Conservation (phyloP, 2,329 filamentous ascomycete genomes). For the Fusarium marasasianum region DNA sequence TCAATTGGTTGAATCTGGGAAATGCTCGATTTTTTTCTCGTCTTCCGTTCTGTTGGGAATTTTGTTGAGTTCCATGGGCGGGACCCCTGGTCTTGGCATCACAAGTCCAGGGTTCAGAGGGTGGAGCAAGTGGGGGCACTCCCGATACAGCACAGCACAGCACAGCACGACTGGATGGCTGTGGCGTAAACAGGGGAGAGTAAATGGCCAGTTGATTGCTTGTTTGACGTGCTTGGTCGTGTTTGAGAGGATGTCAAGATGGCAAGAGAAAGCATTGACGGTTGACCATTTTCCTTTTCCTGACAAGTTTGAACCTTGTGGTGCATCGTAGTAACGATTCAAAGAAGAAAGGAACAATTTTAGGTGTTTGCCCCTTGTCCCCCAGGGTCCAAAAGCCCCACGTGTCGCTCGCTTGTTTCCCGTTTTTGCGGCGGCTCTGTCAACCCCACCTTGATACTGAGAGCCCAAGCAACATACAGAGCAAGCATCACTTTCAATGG, state of each 20-base stretch:
- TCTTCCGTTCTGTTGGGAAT: slow-evolving; percentile 50
- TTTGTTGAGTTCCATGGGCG: slow-evolving; percentile 47
- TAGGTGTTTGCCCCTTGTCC: slow-evolving; percentile 1
- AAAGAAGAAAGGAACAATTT: neutral
- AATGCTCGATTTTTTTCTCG: slow-evolving; percentile 17
- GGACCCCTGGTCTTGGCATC: slow-evolving; percentile 36
- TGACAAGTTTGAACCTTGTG: neutral
- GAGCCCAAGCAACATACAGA: neutral
- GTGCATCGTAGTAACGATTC: neutral
- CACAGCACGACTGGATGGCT: slow-evolving; percentile 1
- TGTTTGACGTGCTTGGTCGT: slow-evolving; percentile 8
- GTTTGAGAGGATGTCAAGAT: neutral
- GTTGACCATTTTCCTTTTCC: neutral
- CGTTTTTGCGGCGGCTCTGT: slow-evolving; percentile 22
- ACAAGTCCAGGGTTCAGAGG: slow-evolving; percentile 29
- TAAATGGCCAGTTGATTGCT: neutral
- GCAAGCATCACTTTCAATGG: neutral
- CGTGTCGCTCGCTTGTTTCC: slow-evolving; percentile 24
- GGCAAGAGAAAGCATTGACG: neutral
- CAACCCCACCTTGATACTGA: neutral
- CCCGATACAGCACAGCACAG: slow-evolving; percentile 6
- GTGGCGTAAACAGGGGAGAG: slow-evolving; percentile 8
- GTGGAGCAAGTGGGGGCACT: slow-evolving; percentile 2
- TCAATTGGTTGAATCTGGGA: slow-evolving; percentile 1
- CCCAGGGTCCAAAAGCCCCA: slow-evolving; percentile 29